Evolutionary conservation across 176 grass and related monocot genomes (phyloP), one percentile per base, ranked within the genome.

Genomic region (Zea luxurians): DNA sequence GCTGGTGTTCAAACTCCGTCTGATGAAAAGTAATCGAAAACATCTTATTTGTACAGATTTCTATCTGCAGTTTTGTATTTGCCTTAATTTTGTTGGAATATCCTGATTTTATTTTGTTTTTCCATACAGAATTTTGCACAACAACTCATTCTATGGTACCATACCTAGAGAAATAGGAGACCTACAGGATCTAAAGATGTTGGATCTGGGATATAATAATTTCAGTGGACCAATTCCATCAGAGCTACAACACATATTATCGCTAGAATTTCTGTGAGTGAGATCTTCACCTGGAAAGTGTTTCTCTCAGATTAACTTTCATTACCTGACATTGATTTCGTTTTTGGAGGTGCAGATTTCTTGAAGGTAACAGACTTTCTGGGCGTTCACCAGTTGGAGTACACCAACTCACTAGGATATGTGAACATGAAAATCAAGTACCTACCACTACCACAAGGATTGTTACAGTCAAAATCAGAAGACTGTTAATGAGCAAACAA

Each of bases 171-270:
- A 89, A 54, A 80, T 92, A 58, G 70, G 71, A 67, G 15, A 80
- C 75, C 70, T 92, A 8, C 58, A 77, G 3, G 68, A 78, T 27
- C 15, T 92, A 54, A 82, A 81, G 71, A 60, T 77, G 37, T 89
- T 92, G 83, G 83, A 92, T 73, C 57, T 88, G 13, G 86, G 86
- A 45, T 82, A 80, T 61, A 89, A 92, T 86, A 80, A 83, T 77
- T 85, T 92, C 44, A 88, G 6, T 16, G 90, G 79, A 77, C 45
- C 61, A 40, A 49, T 92, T 72, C 86, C 86, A 44, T 79, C 76
- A 57, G 83, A 83, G 6, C 41, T 89, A 48, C 41, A 53, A 78
- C 83, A 48, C 38, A 83, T 89, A 48, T 8, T 71, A 64, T 74
- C 71, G 0, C 61, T 86, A 18, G 36, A 92, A 67, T 80, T 83